These are phyloP conservation scores for Pseudodiploospora longispora DNA, from an alignment of 2,329 filamentous ascomycete genomes.

Conservation along the genomic window DNA sequence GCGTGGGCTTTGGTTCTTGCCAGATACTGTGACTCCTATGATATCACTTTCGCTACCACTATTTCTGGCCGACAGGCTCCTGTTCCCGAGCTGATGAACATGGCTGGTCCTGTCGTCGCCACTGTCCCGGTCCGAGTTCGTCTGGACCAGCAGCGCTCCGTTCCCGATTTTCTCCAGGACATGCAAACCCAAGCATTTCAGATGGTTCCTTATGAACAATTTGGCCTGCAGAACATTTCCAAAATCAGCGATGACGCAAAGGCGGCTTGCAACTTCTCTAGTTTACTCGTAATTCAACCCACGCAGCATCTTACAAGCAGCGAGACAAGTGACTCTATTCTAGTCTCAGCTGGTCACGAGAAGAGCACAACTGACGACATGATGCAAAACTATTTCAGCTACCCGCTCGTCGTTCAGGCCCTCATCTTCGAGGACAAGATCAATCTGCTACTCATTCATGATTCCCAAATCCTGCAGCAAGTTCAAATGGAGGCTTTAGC, in stretches of 20 bases:
- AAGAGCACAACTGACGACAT: neutral
- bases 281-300: no score
- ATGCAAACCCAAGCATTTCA: conserved; percentile 12
- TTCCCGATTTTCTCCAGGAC: conserved; percentile 16
- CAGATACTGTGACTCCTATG: conserved; percentile 10
- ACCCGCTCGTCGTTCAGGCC: neutral
- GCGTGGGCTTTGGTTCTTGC: conserved; percentile 11
- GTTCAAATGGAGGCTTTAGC: conserved; percentile 1
- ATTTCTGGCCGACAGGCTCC: conserved; percentile 19
- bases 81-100: conserved; percentile 15
- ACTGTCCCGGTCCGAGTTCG: conserved; percentile 19
- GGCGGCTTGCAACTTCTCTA: conserved; percentile 6
- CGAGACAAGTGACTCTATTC: no score
- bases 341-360: no score
- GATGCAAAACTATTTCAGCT: neutral
- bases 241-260: neutral
- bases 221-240: conserved; percentile 14
- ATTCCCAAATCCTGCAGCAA: neutral
- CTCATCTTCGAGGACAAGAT: conserved; percentile 1
- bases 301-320: no score
- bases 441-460: conserved; percentile 4
- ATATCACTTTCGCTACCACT: conserved; percentile 18
- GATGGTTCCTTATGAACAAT: conserved; percentile 6
- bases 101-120: conserved; percentile 21
- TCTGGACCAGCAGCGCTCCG: conserved; percentile 8